Percentiles rank a stretch among this genome's conserved stretches.
Evolutionary conservation across 176 grass and related monocot species (phyloP).

Genomic region (Oryza glaberrima): DNA sequence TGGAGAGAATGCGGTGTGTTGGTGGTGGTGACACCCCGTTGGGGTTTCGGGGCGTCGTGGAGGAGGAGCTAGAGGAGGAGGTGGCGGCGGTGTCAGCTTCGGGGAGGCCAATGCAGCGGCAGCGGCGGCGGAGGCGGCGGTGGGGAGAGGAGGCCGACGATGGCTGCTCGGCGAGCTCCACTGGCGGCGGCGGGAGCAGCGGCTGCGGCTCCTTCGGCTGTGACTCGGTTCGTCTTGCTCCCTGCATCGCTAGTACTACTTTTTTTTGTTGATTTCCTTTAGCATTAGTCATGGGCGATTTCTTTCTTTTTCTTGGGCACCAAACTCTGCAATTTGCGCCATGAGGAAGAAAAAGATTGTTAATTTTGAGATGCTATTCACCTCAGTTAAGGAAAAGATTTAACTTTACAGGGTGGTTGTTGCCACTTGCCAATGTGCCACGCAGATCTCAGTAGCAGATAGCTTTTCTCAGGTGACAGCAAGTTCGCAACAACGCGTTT

Average conservation of each 20-base stretch:
- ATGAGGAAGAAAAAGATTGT: background rate
- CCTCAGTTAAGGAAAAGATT: constrained; percentile 13
- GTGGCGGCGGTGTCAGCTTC: constrained; percentile 35
- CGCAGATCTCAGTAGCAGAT: constrained; percentile 39
- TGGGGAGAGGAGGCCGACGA: constrained; percentile 44
- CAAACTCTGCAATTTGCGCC: constrained; percentile 3
- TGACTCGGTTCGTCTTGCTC: constrained; percentile 51
- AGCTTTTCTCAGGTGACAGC: constrained; percentile 31
- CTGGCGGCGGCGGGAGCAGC: constrained; percentile 42
- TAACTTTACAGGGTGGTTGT: constrained; percentile 1
- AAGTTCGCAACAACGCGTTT: constrained; percentile 19
- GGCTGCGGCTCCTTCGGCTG: constrained; percentile 45
- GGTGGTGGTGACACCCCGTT: background rate
- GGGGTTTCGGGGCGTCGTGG: constrained; percentile 17
- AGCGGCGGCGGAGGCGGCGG: constrained; percentile 9
- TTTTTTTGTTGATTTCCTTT: background rate
- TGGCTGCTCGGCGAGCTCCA: constrained; percentile 51
- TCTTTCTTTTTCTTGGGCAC: constrained; percentile 29
- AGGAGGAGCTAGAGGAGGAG: constrained; percentile 2
- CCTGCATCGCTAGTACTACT: background rate
- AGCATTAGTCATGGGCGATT: background rate
- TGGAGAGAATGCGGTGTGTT: constrained; percentile 29
- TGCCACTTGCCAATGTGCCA: constrained; percentile 25
- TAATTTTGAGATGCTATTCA: constrained; percentile 28
- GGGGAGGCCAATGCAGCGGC: constrained; percentile 27